Base-by-base conservation (phyloP, 1,139 yeast genomes). In the Diutina neorugosa region DNA sequence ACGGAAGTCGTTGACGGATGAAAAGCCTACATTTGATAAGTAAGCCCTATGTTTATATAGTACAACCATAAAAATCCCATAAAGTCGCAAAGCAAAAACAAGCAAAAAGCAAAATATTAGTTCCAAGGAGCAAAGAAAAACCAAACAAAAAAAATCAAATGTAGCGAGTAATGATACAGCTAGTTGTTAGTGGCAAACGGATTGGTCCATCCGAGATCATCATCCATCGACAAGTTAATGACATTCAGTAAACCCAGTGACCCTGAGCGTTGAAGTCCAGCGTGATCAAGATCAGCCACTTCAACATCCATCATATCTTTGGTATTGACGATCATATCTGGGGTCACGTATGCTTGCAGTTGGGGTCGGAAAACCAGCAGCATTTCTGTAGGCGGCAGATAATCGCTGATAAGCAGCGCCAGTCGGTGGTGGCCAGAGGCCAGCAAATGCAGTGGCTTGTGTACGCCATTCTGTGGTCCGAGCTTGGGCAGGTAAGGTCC, bases 291-390 rank as follows among this genome's bases (percentile, higher is more conserved):
- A 31, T 31, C 37, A 11, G 37, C 16, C 19, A 44, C 48, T 14
- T 44, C 48, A 9, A 21, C 25, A 23, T 44, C 48, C 48, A 44
- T 44, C 48, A 44, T 44, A 44, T 44, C 48, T 23, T 44, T 44
- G 14, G 23, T 5, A n/a, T 23, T 21, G 3, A 21, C 48, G 16
- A 44, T 21, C 48, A 44, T 44, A 44, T 44, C 48, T 20, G 48
- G 48, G 34, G 25, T 16, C 16, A 44, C 25, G 25, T 21, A 44
- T 21, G 48, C 25, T 23, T 25, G 31, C n/a, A 25, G 34, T 14
- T 44, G 48, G 23, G 23, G 23, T 14, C 21, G 23, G 25, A 44
- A 44, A 11, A 25, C 16, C 34, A 44, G 48, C 18, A 14, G 23
- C 25, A 42, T 20, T 14, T 44, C 48, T n/a, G 48, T 44, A 16